Percentiles rank a stretch among this genome's conserved stretches.
Evolutionary conservation across 2,329 filamentous ascomycete genomes (phyloP).

Genomic region (Microcyclosporella mali): DNA sequence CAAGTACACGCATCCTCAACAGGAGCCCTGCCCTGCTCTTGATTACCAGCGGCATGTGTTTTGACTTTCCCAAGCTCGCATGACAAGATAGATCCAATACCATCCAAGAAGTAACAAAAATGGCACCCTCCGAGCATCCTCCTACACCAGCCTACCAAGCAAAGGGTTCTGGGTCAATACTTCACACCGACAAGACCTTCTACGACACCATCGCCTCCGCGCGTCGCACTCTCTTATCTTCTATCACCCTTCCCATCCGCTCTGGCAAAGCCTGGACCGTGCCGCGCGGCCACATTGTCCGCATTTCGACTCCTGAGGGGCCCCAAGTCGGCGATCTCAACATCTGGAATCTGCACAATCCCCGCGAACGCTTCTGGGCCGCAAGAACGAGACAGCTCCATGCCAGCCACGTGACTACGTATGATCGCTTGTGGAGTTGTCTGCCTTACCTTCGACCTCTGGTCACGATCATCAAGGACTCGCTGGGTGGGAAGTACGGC

Average conservation of each 20-base stretch:
- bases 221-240: constrained; percentile 17
- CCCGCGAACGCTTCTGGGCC: constrained; percentile 77
- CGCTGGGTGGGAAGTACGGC: constrained; percentile 43
- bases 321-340: constrained; percentile 81
- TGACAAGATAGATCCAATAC: no score
- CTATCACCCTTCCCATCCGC: constrained; percentile 59
- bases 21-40: no score
- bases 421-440: constrained; percentile 71
- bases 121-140: constrained; percentile 6
- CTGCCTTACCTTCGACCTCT: constrained; percentile 72
- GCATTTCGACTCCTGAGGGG: constrained; percentile 60
- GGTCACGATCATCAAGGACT: constrained; percentile 61
- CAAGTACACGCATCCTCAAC: no score
- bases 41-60: no score
- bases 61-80: no score
- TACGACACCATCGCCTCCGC: constrained; percentile 24
- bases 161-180: constrained; percentile 25
- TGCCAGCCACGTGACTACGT: constrained; percentile 63
- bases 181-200: constrained; percentile 24
- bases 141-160: constrained; percentile 31
- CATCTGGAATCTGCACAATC: constrained; percentile 71
- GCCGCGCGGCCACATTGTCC: constrained; percentile 60
- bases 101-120: no score
- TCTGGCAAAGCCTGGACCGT: constrained; percentile 69
- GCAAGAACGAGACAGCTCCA: constrained; percentile 72